Base-by-base conservation (phyloP, 345 rosid species). In the Eutrema yunnanense region DNA sequence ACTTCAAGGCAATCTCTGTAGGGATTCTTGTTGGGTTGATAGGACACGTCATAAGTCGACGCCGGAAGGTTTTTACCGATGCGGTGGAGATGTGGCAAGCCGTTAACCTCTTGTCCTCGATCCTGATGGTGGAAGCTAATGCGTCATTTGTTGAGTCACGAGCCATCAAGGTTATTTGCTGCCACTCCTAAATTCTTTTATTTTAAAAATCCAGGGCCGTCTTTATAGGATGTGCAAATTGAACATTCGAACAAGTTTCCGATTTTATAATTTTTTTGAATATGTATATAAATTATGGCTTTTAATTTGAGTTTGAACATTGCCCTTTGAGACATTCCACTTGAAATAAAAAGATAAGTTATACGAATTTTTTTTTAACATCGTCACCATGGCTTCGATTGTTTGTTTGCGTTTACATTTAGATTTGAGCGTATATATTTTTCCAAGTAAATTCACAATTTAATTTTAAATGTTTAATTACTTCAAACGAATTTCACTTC, bases 111-210 rank as follows among this genome's bases (percentile, higher is more conserved):
- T 16, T 84, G 77, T 72, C 72, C 0, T 69, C 92, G 1, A 55
- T 89, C 14, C 14, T 82, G 11, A 67, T 81, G 88, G 84, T 84
- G 29, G 66, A 84, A 33, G 70, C 71, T 70, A 91, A 94, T 75
- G 78, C 82, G 6, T 47, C 85, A 29, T 84, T 81, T 66, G 54
- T 91, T 74, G 92, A 88, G 78, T 87, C 95, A 59, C 78, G 74
- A 1, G 92, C 92, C 48, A 85, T 84, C 2, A 90, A 88, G 89
- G 96, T 64, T 52, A 72, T 26, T 33, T 9, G 1, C 8, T 9
- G 1, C 8, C 4, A 4, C 34, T 32, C 5, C 4, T 32, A 2
- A 30, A 32, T 4, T 32, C 1, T 32, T 32, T 32, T 32, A 32
- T 32, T 32, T 32, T 0, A 4, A 30, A 30, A 32, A 32, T 6